Evolutionary conservation across 2,329 filamentous ascomycete genomes (phyloP).

Genomic region (Sporothrix protearum): DNA sequence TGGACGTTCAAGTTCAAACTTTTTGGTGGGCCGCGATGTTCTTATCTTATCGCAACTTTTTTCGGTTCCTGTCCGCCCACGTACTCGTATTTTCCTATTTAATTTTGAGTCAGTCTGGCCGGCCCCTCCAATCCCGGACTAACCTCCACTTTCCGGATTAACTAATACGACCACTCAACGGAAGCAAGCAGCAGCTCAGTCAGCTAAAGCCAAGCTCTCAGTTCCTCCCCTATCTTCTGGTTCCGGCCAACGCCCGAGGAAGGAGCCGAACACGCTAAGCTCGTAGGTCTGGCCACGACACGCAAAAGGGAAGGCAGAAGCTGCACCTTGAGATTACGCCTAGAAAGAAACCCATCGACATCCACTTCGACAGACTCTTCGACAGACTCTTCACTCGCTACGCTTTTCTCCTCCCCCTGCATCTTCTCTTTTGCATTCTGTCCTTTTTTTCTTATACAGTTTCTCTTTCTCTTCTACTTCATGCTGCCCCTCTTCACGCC

Average conservation of each 20-base stretch:
- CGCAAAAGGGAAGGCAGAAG: background rate
- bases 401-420: background rate
- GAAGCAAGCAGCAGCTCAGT: background rate
- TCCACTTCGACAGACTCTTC: background rate
- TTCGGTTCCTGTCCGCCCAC: background rate
- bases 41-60: conserved; percentile 26
- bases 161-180: background rate
- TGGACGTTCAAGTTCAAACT: conserved; percentile 17
- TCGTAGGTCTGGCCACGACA: conserved; percentile 16
- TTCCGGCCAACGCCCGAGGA: background rate
- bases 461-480: background rate
- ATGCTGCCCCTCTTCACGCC: background rate
- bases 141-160: background rate
- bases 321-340: background rate
- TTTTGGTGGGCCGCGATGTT: conserved; percentile 23
- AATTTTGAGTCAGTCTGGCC: background rate
- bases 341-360: background rate
- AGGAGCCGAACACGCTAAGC: conserved; percentile 7
- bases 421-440: background rate
- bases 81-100: background rate
- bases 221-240: background rate
- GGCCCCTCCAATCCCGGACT: conserved; percentile 16
- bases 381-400: background rate
- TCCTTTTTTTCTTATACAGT: background rate
- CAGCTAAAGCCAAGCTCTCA: background rate